These are phyloP conservation scores for Claviceps sp. DNA, from an alignment of 2,329 filamentous ascomycete species.

Conservation along the genomic window DNA sequence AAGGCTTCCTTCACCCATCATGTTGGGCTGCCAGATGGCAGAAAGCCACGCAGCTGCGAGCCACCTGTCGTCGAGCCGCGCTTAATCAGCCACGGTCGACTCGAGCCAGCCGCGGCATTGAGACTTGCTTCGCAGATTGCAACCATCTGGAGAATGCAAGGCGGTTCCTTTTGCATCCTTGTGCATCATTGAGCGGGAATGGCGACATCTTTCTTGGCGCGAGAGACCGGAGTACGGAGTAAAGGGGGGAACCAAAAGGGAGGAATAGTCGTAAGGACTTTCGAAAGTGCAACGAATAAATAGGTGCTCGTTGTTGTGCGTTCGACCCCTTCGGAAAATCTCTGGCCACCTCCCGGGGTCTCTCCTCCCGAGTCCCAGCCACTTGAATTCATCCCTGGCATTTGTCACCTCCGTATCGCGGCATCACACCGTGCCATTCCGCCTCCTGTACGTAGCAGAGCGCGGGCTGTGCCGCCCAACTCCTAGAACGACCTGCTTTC, in stretches of 20 bases:
- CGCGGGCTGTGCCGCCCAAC: too few species aligned
- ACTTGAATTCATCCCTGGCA: not conserved
- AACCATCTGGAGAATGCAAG: not conserved
- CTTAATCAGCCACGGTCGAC: not conserved
- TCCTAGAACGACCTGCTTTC: too few species aligned
- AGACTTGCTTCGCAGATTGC: not conserved
- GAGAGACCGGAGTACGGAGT: too few species aligned
- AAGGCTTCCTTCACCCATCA: not conserved
- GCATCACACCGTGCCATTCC: too few species aligned
- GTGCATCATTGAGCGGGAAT: not conserved
- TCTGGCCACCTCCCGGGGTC: not conserved
- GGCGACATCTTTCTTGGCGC: not conserved
- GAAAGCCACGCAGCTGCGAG: too few species aligned
- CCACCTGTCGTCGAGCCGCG: not conserved
- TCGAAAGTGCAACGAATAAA: not conserved
- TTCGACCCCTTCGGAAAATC: not conserved
- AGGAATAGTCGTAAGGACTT: not conserved
- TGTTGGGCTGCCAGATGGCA: not conserved
- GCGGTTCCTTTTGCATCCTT: not conserved
- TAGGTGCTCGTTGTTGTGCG: not conserved
- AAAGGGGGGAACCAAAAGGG: not conserved
- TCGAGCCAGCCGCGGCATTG: not conserved
- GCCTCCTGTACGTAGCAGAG: too few species aligned
- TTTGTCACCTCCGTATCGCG: not conserved
- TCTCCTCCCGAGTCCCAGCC: not conserved